Conservation (phyloP, 257 asterid species). For the Phtheirospermum japonicum region DNA sequence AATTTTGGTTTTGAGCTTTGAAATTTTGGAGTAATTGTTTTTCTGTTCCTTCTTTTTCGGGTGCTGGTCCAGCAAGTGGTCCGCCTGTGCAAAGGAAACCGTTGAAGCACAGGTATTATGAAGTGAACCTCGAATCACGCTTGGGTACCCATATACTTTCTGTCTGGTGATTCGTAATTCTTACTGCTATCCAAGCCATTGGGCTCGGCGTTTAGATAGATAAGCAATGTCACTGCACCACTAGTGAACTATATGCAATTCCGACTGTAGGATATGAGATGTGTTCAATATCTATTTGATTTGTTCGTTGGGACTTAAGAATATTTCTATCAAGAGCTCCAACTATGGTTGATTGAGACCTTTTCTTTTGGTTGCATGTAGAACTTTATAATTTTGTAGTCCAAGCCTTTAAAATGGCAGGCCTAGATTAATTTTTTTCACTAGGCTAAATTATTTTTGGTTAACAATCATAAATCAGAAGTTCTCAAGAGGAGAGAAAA, state of each 20-base stretch:
- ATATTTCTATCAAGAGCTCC: constrained; percentile 6
- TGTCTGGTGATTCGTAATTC: not conserved
- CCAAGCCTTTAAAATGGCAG: constrained; percentile 7
- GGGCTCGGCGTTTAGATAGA: constrained; percentile 23
- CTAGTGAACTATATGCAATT: constrained; percentile 24
- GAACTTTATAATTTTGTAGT: not conserved
- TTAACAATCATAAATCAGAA: constrained; percentile 8
- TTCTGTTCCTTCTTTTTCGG: too few relatives aligned
- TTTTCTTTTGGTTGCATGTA: not conserved
- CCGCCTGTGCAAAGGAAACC: too few relatives aligned
- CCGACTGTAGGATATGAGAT: not conserved
- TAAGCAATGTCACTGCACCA: not conserved
- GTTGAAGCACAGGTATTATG: too few relatives aligned
- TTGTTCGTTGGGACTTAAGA: not conserved
- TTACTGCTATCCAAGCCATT: constrained; percentile 16
- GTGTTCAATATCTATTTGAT: not conserved
- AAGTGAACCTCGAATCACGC: too few relatives aligned
- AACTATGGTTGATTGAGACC: constrained; percentile 1
- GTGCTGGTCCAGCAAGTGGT: constrained; percentile 90
- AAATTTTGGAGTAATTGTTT: constrained; percentile 8
- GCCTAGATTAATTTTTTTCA: not conserved
- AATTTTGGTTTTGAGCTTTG: constrained; percentile 1
- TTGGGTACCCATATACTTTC: constrained; percentile 87
- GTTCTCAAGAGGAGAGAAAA: not conserved
- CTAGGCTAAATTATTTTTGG: not conserved